These are phyloP conservation scores for Pythium phragmitis DNA, from an alignment of 352 stramenopile genomes.

Conservation along the genomic window DNA sequence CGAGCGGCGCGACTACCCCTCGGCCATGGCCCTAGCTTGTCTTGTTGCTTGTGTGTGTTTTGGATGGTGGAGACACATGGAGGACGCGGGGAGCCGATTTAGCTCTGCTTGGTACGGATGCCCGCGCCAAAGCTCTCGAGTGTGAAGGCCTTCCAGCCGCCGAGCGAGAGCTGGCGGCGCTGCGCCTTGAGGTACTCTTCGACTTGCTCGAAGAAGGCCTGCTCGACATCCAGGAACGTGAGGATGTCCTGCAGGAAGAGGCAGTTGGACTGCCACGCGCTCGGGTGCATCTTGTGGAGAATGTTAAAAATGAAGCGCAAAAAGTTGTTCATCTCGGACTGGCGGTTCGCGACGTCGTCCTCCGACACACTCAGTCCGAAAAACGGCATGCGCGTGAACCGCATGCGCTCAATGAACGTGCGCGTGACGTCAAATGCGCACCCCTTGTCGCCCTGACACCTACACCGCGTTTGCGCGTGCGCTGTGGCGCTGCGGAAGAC, in stretches of 20 bases:
- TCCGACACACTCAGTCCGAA: constrained; percentile 49
- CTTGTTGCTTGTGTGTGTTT: constrained; percentile 10
- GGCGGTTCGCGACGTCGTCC: constrained; percentile 54
- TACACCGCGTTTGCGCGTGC: constrained; percentile 22
- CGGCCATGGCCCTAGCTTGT: constrained; percentile 16
- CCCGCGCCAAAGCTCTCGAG: constrained; percentile 74
- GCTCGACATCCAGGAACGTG: constrained; percentile 73
- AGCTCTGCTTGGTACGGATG: constrained; percentile 44
- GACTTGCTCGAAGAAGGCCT: constrained; percentile 70
- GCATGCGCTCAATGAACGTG: constrained; percentile 70
- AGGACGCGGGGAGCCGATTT: not conserved
- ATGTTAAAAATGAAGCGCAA: constrained; percentile 79
- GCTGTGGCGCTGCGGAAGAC: constrained; percentile 16
- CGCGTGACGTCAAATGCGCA: constrained; percentile 74
- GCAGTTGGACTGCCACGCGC: constrained; percentile 66
- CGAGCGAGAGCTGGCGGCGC: constrained; percentile 65
- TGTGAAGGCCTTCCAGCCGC: constrained; percentile 77
- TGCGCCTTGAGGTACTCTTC: constrained; percentile 63
- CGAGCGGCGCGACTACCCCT: constrained; percentile 27
- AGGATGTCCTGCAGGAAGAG: constrained; percentile 81
- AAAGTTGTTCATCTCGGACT: constrained; percentile 84
- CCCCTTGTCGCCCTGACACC: constrained; percentile 56
- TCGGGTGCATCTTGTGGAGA: constrained; percentile 71
- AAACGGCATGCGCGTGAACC: constrained; percentile 76
- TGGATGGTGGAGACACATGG: not conserved